Percentiles rank a stretch among this genome's conserved stretches.
Conservation (phyloP, 495 filamentous ascomycete genomes). For the Schizothecium vesticola region DNA sequence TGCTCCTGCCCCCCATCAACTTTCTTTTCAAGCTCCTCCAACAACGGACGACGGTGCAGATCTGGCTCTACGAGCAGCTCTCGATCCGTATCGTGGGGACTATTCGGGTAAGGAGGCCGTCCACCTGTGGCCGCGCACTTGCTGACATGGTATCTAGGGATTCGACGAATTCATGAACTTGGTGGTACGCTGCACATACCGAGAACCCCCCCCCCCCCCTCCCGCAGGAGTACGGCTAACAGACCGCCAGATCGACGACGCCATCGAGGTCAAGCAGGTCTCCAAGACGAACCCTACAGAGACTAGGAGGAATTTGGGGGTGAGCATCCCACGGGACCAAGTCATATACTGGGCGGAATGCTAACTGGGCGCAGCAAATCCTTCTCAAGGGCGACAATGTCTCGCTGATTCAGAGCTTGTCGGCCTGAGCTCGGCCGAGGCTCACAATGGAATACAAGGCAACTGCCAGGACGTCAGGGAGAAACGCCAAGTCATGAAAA, state of each 20-base stretch:
- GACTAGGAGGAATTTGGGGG: conserved; percentile 71
- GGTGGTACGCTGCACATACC: conserved; percentile 62
- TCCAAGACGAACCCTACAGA: conserved; percentile 73
- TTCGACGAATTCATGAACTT: conserved; percentile 99
- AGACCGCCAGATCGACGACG: conserved; percentile 59
- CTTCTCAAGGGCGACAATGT: conserved; percentile 97
- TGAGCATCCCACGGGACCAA: background rate
- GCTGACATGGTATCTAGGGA: conserved; percentile 17
- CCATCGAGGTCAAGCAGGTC: conserved; percentile 81
- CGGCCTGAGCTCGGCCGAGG: conserved; percentile 31
- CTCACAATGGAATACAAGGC: background rate
- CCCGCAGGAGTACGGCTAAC: background rate
- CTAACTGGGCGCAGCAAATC: conserved; percentile 68
- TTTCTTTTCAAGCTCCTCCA: conserved; percentile 98
- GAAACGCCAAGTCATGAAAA: background rate
- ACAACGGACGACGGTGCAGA: conserved; percentile 75
- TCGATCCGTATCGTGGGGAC: conserved; percentile 90
- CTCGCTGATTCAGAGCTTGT: conserved; percentile 80
- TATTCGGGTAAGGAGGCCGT: conserved; percentile 63
- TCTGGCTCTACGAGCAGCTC: conserved; percentile 97
- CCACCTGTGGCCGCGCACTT: conserved; percentile 7
- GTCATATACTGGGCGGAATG: background rate
- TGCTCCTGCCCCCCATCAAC: conserved; percentile 90
- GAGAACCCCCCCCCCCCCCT: no score
- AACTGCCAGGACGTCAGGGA: background rate